Evolutionary conservation across 306 rosid genomes (phyloP).

Genomic region (Acmispon strigosus): DNA sequence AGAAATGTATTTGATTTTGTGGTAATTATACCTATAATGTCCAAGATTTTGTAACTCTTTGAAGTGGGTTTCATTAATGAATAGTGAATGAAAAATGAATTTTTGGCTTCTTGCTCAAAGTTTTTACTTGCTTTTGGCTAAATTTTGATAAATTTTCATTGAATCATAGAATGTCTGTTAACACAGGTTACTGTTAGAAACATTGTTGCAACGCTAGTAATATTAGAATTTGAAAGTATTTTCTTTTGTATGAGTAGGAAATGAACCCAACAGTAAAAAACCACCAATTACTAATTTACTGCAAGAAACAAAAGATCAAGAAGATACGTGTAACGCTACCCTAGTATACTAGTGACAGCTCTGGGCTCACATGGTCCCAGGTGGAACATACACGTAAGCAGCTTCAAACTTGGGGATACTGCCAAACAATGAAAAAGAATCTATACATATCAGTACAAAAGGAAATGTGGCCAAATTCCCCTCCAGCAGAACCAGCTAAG

Average conservation of each 20-base stretch:
- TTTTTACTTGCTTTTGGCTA: background rate
- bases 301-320: background rate
- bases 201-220: too few relatives aligned
- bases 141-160: too few relatives aligned
- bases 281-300: background rate
- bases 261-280: too few relatives aligned
- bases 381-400: background rate
- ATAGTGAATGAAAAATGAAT: constrained; percentile 24
- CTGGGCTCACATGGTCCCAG: background rate
- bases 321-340: background rate
- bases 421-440: constrained; percentile 12
- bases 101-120: background rate
- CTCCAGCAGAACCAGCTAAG: background rate
- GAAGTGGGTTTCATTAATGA: constrained; percentile 10
- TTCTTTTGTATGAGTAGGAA: too few relatives aligned
- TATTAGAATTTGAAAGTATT: too few relatives aligned
- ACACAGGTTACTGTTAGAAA: background rate
- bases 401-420: background rate
- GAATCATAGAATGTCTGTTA: too few relatives aligned
- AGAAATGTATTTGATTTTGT: constrained; percentile 35
- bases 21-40: constrained; percentile 23
- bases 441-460: background rate
- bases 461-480: constrained; percentile 22
- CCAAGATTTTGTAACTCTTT: constrained; percentile 24
- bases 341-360: background rate